Conservation (phyloP, 108 stramenopile genomes). For the Discostella stelligeroides region DNA sequence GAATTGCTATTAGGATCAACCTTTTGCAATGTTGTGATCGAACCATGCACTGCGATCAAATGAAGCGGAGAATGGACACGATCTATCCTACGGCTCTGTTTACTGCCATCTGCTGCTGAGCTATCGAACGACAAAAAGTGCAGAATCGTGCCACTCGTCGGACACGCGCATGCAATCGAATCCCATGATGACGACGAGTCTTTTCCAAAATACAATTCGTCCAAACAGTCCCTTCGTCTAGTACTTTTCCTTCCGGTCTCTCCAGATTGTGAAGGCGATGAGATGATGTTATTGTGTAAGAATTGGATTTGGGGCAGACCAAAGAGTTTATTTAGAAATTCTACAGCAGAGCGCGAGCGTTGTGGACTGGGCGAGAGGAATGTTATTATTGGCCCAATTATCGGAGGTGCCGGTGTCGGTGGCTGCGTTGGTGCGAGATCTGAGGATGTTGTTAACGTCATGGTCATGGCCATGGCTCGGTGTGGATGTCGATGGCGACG, state of each 20-base stretch:
- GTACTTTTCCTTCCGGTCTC: conserved; percentile 15
- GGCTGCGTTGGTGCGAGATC: neutral
- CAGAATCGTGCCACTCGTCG: conserved; percentile 55
- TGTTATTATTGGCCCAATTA: conserved; percentile 51
- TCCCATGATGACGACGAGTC: conserved; percentile 52
- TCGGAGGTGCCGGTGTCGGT: neutral
- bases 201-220: conserved; percentile 43
- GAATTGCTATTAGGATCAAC: too few relatives aligned
- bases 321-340: conserved; percentile 43
- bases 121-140: conserved; percentile 59
- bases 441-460: neutral
- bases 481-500: too few relatives aligned
- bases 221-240: conserved; percentile 19
- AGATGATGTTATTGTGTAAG: neutral
- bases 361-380: conserved; percentile 58
- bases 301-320: conserved; percentile 8
- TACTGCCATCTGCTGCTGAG: neutral
- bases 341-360: conserved; percentile 48
- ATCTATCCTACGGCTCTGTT: neutral
- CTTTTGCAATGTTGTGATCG: too few relatives aligned
- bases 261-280: neutral
- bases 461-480: too few relatives aligned
- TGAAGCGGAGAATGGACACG: neutral
- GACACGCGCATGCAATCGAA: conserved; percentile 55
- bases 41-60: conserved; percentile 36